These are phyloP conservation scores for Coix lacrymajobi DNA, from an alignment of 176 grass and related monocot species.

Conservation along the genomic window DNA sequence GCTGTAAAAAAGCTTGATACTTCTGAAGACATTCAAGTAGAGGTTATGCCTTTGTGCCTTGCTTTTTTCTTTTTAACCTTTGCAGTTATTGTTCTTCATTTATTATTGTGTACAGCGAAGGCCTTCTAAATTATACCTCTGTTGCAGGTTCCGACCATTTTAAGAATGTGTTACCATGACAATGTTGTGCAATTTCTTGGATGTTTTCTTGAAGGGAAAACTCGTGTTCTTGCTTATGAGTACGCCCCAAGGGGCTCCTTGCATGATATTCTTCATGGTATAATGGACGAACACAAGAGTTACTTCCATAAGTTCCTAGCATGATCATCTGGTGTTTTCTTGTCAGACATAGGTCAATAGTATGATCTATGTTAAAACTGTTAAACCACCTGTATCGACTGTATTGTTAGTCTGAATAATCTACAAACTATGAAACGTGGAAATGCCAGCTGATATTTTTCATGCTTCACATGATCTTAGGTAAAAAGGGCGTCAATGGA, in stretches of 20 bases:
- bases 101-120: background rate
- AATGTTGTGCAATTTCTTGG: conserved; percentile 46
- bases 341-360: too few relatives aligned
- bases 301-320: too few relatives aligned
- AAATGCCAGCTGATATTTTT: background rate
- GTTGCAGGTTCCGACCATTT: conserved; percentile 28
- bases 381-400: too few relatives aligned
- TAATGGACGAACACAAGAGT: too few relatives aligned
- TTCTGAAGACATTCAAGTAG: conserved; percentile 21
- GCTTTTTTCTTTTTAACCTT: background rate
- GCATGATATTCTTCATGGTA: background rate
- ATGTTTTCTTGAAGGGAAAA: conserved; percentile 31
- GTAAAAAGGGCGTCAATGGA: conserved; percentile 32
- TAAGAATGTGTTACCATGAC: conserved; percentile 28
- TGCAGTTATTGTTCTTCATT: background rate
- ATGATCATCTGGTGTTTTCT: too few relatives aligned
- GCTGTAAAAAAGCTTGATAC: conserved; percentile 39
- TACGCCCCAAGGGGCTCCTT: background rate
- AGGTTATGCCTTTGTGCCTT: too few relatives aligned
- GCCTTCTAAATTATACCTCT: background rate
- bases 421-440: too few relatives aligned
- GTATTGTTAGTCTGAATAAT: too few relatives aligned
- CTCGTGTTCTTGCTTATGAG: conserved; percentile 13
- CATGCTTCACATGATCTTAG: background rate
- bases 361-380: too few relatives aligned